Conservation (phyloP, 2,329 filamentous ascomycete genomes). For the Tolypocladium guangdongense region DNA sequence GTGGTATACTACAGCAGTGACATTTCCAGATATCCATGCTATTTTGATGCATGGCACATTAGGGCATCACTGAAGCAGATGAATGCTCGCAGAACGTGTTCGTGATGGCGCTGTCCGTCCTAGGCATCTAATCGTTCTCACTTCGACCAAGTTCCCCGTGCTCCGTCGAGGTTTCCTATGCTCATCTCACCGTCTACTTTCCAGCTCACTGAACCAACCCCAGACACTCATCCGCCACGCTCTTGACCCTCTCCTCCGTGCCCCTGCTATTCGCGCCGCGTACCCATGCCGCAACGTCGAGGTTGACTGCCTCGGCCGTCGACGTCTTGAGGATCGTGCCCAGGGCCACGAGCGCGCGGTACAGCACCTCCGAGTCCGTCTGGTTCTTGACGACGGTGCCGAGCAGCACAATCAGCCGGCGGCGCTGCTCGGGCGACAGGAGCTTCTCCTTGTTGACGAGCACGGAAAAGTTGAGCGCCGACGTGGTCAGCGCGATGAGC, state of each 20-base stretch:
- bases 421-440: conserved; percentile 19
- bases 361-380: conserved; percentile 72
- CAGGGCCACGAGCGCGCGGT: conserved; percentile 68
- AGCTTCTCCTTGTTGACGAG: conserved; percentile 42
- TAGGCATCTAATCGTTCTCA: background rate
- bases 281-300: conserved; percentile 31
- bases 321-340: conserved; percentile 60
- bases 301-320: conserved; percentile 28
- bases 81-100: background rate
- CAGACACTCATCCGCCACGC: conserved; percentile 35
- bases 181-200: background rate
- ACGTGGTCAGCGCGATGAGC: conserved; percentile 69
- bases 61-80: background rate
- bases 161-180: background rate
- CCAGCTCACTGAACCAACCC: conserved; percentile 13
- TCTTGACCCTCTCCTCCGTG: conserved; percentile 35
- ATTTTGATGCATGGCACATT: background rate
- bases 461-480: conserved; percentile 77
- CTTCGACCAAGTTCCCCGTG: background rate
- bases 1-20: background rate
- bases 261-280: conserved; percentile 30
- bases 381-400: conserved; percentile 53
- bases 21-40: background rate
- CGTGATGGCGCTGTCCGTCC: background rate
- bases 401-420: conserved; percentile 47